Base-by-base conservation (phyloP, 768 basidiomycete species). In the Coprinopsis sp. region DNA sequence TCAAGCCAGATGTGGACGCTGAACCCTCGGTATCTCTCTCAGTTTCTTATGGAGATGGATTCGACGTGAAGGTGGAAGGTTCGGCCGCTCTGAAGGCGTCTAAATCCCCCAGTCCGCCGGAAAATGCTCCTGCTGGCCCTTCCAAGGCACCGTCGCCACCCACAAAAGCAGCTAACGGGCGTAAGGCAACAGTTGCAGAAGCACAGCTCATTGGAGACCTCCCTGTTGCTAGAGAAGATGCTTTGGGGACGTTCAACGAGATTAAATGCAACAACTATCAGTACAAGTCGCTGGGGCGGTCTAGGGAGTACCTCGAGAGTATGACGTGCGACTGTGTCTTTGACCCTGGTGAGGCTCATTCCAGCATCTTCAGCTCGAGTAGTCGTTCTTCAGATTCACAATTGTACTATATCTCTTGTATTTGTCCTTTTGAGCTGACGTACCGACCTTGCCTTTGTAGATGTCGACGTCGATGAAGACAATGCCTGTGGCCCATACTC, bases 261-360 rank as follows among this genome's bases (percentile, higher is more conserved):
- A 81, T 97, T 58, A 54, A 65, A 51, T 76, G 70, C 59, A 95
- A 92, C 64, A 82, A 82, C 57, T 96, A 96, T 63, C 91, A 95
- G 72, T 83, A 84, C 66, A 84, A 82, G 62, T 76, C 82, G 24
- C 69, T 97, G 46, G 95, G 95, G n/a, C 78, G 81, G 56, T 90
- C 88, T 44, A 81, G 86, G 59, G 91, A 95, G 68, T 76, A 83
- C 44, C 77, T 87, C 58, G 96, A 98, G 71, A 87, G 90, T 66
- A 91, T 93, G 86, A 81, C 84, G 19, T 99, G 96, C 72, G 96
- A 99, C 63, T 99, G 96, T 68, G 69, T 67, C 49, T 95, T 80
- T 64, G 81, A 86, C 49, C 77, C 76, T 63, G 83, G 91, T 95
- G 64, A 73, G 89, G 85, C 56, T 60, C 50, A 51, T 58, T 58